Percentiles rank a stretch among this genome's conserved stretches.
Conservation (phyloP, 129 eudicot species). For the Helianthus tuberosus region DNA sequence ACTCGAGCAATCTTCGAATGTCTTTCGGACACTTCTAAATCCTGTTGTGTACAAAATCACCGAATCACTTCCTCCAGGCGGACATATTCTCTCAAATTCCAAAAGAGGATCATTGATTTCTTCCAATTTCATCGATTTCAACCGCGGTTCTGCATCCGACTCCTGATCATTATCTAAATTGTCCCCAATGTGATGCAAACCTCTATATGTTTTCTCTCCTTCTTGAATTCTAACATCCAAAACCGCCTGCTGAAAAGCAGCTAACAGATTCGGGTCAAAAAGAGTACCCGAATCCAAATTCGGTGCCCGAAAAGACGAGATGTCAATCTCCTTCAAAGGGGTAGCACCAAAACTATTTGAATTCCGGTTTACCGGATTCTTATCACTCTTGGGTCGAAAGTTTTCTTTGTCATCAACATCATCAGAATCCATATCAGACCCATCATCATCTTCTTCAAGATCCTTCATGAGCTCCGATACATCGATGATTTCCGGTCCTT, state of each 20-base stretch:
- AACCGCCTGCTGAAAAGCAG: conserved; percentile 73
- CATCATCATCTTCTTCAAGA: conserved; percentile 52
- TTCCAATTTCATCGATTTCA: conserved; percentile 48
- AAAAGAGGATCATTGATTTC: conserved; percentile 39
- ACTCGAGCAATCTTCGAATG: conserved; percentile 82
- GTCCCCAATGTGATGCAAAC: conserved; percentile 11
- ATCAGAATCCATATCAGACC: conserved; percentile 32
- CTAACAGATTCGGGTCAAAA: conserved; percentile 75
- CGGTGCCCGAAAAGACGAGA: conserved; percentile 56
- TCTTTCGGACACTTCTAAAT: conserved; percentile 78
- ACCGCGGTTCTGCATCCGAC: conserved; percentile 36
- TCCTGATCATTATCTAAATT: conserved; percentile 13
- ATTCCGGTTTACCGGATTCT: conserved; percentile 1
- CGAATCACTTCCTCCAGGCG: conserved; percentile 75
- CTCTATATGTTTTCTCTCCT: conserved; percentile 41
- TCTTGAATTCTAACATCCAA: conserved; percentile 54
- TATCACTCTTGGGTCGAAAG: conserved; percentile 33
- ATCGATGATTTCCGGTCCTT: conserved; percentile 68
- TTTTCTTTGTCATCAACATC: conserved; percentile 61
- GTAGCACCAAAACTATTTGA: conserved; percentile 3
- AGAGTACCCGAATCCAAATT: conserved; percentile 67
- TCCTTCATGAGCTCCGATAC: conserved; percentile 76
- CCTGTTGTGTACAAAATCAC: conserved; percentile 85
- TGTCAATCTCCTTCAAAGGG: conserved; percentile 58
- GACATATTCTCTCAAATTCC: conserved; percentile 73